Percentiles rank a stretch among this genome's conserved stretches.
These are phyloP conservation scores for Acer negundo DNA, from an alignment of 345 rosid genomes.

Conservation along the genomic window DNA sequence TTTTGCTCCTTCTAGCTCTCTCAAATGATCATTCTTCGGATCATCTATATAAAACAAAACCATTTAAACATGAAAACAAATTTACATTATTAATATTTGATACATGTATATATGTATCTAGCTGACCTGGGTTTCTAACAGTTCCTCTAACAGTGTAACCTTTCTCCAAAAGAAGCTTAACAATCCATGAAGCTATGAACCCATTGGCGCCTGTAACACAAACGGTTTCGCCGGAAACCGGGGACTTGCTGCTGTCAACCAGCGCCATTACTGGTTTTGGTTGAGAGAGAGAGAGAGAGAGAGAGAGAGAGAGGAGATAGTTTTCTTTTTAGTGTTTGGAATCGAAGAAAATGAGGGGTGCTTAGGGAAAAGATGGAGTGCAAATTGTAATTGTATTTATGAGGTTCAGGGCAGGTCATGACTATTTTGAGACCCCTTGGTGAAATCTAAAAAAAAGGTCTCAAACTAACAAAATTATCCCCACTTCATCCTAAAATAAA, in stretches of 20 bases:
- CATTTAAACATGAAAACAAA: neutral
- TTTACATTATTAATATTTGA: no score
- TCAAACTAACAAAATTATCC: no score
- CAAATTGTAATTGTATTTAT: no score
- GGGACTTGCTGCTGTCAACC: constrained; percentile 27
- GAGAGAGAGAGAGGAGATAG: no score
- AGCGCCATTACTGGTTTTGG: constrained; percentile 34
- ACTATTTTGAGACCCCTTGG: no score
- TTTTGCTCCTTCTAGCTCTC: constrained; percentile 86
- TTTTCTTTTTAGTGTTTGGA: no score
- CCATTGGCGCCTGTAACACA: constrained; percentile 99
- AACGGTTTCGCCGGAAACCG: constrained; percentile 54
- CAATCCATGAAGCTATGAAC: constrained; percentile 96
- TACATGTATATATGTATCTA: neutral
- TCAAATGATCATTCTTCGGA: constrained; percentile 81
- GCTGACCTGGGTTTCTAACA: constrained; percentile 76
- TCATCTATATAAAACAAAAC: constrained; percentile 42
- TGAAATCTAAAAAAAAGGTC: no score
- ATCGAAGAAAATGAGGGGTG: no score
- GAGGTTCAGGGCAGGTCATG: no score
- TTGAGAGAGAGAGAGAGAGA: no score
- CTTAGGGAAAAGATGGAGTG: no score
- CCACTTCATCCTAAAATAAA: no score
- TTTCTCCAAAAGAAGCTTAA: constrained; percentile 75
- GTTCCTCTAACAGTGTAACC: constrained; percentile 92